Evolutionary conservation across 768 basidiomycete genomes (phyloP), one percentile per base, ranked within the genome.

Genomic region (Kwoniella dejecticola): DNA sequence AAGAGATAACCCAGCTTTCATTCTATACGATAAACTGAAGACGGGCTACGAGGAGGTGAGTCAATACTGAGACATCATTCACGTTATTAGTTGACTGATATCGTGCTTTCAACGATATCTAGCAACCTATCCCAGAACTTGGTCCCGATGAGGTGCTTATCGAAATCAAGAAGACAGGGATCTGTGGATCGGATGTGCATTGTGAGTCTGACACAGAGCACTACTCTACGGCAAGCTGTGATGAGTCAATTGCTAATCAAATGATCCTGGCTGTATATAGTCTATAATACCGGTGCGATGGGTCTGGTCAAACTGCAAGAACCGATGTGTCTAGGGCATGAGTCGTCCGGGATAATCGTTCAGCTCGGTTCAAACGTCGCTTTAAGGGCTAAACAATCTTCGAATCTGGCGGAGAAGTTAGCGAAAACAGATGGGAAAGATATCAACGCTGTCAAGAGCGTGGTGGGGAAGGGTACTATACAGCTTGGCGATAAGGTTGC

Each of bases 161-260:
- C 31, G 83, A 89, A 69, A 88, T 97, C 41, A 92, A 91, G 81
- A 93, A 93, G 81, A 95, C 93, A 17, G 91, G 91, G 52, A 93
- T 94, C 66, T 94, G 91, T 75, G 91, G 91, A 36, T 91, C 90
- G 60, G 91, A 95, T 58, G 68, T 58, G 7, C 59, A 64, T 57
- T 66, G 64, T 64, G 49, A 36, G 54, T 63, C 54, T n/a, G 6
- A 13, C 12, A 8, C 41, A 42, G 41, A 42, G 19, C 11, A n/a
- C n/a, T n/a, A n/a, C n/a, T n/a, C n/a, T n/a, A n/a, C n/a, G n/a
- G n/a, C n/a, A n/a, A n/a, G n/a, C n/a, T n/a, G n/a, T n/a, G n/a
- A n/a, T n/a, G n/a, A n/a, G n/a, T n/a, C n/a, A n/a, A n/a, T n/a
- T n/a, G n/a, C n/a, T n/a, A n/a, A n/a, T n/a, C n/a, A n/a, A n/a